These are phyloP conservation scores for Ganoderma multipileum DNA, from an alignment of 1,284 basidiomycete species.

Conservation along the genomic window DNA sequence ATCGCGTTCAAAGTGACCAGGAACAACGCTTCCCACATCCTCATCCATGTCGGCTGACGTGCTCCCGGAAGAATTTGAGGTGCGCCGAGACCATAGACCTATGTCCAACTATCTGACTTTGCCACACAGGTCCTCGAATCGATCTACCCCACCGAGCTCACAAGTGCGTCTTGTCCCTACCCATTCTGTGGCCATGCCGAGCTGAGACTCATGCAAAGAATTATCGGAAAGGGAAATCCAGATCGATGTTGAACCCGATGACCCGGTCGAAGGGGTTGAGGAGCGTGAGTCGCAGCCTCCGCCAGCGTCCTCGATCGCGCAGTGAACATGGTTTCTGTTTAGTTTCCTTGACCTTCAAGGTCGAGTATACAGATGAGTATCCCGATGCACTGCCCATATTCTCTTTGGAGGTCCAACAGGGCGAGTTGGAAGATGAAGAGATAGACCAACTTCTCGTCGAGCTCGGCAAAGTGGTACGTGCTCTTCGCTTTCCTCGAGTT, in stretches of 20 bases:
- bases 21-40: neutral
- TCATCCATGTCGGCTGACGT: slow-evolving; percentile 64
- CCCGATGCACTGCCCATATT: slow-evolving; percentile 83
- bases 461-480: slow-evolving; percentile 65
- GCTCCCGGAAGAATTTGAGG: slow-evolving; percentile 89
- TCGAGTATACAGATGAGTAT: slow-evolving; percentile 75
- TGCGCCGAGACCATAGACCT: slow-evolving; percentile 41
- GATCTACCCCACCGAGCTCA: slow-evolving; percentile 94
- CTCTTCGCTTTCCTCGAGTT: neutral
- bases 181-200: slow-evolving; percentile 38
- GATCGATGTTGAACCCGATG: slow-evolving; percentile 92
- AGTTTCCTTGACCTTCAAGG: slow-evolving; percentile 82
- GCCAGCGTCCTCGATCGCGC: slow-evolving; percentile 5
- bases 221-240: slow-evolving; percentile 82
- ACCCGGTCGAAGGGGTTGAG: slow-evolving; percentile 65
- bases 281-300: slow-evolving; percentile 52
- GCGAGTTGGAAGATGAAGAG: slow-evolving; percentile 71
- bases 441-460: slow-evolving; percentile 62
- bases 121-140: slow-evolving; percentile 85
- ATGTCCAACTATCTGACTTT: slow-evolving; percentile 15
- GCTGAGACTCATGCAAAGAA: slow-evolving; percentile 74
- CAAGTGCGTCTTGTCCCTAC: slow-evolving; percentile 69
- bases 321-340: slow-evolving; percentile 18
- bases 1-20: slow-evolving; percentile 5
- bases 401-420: slow-evolving; percentile 70